phyloP scores from a whole-genome alignment of 371 early-diverging fungal species.

The Lichtheimia ramosa region DNA sequence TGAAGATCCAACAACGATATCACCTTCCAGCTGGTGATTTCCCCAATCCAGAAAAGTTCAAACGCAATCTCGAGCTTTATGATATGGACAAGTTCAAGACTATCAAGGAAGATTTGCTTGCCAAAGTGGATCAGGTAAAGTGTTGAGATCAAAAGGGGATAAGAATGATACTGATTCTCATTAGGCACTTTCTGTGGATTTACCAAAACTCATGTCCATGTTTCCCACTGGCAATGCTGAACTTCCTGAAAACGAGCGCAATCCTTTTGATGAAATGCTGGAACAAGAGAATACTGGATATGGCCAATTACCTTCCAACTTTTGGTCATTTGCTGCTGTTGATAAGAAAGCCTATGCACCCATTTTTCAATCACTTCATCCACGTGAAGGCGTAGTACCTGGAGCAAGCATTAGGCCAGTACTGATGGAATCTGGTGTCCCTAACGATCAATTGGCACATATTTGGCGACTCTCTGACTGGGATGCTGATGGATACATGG shows the following conservation, averaged over 20 bases:
- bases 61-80: conserved; percentile 59
- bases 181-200: conserved; percentile 29
- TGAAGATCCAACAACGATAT: conserved; percentile 68
- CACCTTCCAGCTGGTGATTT: conserved; percentile 76
- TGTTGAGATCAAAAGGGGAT: background rate
- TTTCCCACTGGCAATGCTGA: conserved; percentile 40
- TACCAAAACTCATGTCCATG: conserved; percentile 36
- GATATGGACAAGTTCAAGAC: conserved; percentile 80
- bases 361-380: conserved; percentile 31
- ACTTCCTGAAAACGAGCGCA: conserved; percentile 25
- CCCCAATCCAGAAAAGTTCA: conserved; percentile 68
- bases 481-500: conserved; percentile 69
- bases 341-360: conserved; percentile 36
- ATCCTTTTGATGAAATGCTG: conserved; percentile 31
- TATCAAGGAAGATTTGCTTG: conserved; percentile 62
- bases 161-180: background rate
- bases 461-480: conserved; percentile 73
- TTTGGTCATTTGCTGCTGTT: conserved; percentile 51
- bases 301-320: conserved; percentile 30
- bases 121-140: conserved; percentile 54
- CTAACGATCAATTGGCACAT: conserved; percentile 54
- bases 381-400: conserved; percentile 58
- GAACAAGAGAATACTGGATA: conserved; percentile 7
- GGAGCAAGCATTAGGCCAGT: conserved; percentile 60
- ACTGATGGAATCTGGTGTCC: conserved; percentile 55